Evolutionary conservation across 371 early-diverging fungal species (phyloP).

Genomic region (Rhizopus microsporus): DNA sequence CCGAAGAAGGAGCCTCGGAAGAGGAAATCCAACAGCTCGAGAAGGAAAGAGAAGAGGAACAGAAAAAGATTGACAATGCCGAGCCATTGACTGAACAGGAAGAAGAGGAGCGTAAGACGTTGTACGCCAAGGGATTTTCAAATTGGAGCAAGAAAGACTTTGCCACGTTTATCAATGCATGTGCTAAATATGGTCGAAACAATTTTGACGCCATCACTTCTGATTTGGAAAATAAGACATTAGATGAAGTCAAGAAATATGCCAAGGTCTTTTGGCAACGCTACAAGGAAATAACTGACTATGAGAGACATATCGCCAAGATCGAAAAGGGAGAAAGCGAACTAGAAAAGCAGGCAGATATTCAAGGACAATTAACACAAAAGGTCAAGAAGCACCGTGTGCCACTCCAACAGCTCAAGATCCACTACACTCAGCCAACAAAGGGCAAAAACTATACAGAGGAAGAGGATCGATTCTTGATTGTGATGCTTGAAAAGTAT

Average conservation of each 20-base stretch:
- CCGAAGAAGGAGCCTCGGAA: constrained; percentile 37
- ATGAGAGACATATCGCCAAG: constrained; percentile 83
- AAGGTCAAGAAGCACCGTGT: constrained; percentile 73
- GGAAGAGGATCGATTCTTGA: constrained; percentile 95
- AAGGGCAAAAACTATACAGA: constrained; percentile 93
- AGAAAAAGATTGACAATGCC: constrained; percentile 82
- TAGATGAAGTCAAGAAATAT: constrained; percentile 84
- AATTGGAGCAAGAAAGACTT: constrained; percentile 97
- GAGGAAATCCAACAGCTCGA: constrained; percentile 59
- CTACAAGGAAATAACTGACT: constrained; percentile 81
- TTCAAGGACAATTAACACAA: constrained; percentile 75
- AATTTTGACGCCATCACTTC: constrained; percentile 72
- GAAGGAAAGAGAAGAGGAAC: constrained; percentile 75
- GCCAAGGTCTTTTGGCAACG: constrained; percentile 87
- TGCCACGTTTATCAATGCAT: constrained; percentile 83
- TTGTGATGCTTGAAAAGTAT: constrained; percentile 86
- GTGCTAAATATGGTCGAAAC: constrained; percentile 89
- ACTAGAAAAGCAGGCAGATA: constrained; percentile 76
- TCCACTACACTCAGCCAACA: constrained; percentile 78
- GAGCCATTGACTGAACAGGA: constrained; percentile 92
- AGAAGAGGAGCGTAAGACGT: constrained; percentile 75
- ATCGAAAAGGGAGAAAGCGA: constrained; percentile 90
- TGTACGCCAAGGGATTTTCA: constrained; percentile 81
- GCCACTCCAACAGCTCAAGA: constrained; percentile 85
- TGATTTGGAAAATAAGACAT: constrained; percentile 90